These are phyloP conservation scores for Clonostachys byssicola DNA, from an alignment of 2,329 filamentous ascomycete genomes.

Conservation along the genomic window DNA sequence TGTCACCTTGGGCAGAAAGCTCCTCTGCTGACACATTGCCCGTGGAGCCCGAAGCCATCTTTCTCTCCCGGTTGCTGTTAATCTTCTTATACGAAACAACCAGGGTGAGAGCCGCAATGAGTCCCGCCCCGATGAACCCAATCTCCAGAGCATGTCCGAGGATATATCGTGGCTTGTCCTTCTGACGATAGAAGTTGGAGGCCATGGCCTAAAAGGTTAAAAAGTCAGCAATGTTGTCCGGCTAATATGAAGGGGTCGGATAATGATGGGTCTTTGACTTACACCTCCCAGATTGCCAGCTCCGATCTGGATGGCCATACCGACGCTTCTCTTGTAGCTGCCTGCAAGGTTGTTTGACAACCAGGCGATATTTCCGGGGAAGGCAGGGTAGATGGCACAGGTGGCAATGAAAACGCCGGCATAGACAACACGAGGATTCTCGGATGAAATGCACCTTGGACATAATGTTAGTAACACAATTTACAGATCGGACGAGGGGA, in stretches of 20 bases:
- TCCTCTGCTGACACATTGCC: constrained; percentile 26
- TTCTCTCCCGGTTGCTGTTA: constrained; percentile 49
- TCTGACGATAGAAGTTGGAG: constrained; percentile 63
- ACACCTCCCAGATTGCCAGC: constrained; percentile 53
- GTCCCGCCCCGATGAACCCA: constrained; percentile 38
- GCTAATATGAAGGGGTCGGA: background rate
- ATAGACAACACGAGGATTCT: constrained; percentile 60
- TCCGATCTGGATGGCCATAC: constrained; percentile 62
- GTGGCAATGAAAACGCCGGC: constrained; percentile 74
- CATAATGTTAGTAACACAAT: constrained; percentile 25
- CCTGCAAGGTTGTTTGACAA: constrained; percentile 71
- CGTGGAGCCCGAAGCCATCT: constrained; percentile 26
- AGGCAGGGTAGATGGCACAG: constrained; percentile 74
- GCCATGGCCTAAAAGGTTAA: constrained; percentile 49
- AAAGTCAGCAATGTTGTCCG: background rate
- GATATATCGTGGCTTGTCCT: constrained; percentile 41
- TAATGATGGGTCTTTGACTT: constrained; percentile 14
- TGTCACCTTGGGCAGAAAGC: constrained; percentile 52
- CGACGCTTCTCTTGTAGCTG: constrained; percentile 58
- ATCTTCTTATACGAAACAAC: constrained; percentile 49
- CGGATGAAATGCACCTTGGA: constrained; percentile 45
- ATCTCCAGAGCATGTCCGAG: constrained; percentile 46
- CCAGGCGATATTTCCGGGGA: constrained; percentile 78
- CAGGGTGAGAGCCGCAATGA: constrained; percentile 36
- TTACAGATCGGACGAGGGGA: constrained; percentile 8